Evolutionary conservation across 495 filamentous ascomycete species (phyloP), one percentile per base, ranked within the genome.

Genomic region (Neurospora terricola): DNA sequence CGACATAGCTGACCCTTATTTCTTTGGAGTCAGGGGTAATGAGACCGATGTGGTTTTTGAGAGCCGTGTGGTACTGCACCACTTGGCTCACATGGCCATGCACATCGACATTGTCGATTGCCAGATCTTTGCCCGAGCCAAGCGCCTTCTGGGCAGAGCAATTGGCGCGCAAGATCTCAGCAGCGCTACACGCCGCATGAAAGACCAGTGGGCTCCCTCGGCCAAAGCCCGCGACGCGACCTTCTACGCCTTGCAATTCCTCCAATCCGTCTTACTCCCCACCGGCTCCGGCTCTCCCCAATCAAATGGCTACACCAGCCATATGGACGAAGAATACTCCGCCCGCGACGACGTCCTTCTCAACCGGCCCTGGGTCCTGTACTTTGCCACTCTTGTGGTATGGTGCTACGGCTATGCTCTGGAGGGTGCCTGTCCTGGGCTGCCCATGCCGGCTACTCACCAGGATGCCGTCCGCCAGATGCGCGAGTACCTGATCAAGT

Each of bases 41-140:
- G 91, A 94, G 70, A 89, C 92, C 69, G 93, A 94, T 73, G 90
- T 92, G 70, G 89, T 94, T 27, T 94, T 94, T 74, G 92, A 98
- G 78, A 92, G 90, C 75, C 88, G 94, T 66, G 95, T 91, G 30
- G 94, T 97, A 21, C 84, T 98, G 66, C 95, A 99, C 78, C 93
- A 95, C 73, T 84, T 99, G 10, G 96, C 96, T 4, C 96, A 99
- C 80, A 98, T 99, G 94, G 94, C 92, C 4, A 97, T 97, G 86
- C 95, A 98, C 79, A 95, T 98, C 10, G 96, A 98, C 78, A 92
- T 98, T 66, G 92, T 95, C n/a, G 95, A 98, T 80, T 94, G 94
- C 78, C 96, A 98, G 81, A 96, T 98, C 74, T 98, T 96, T 79
- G 96, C 94, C 10, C 91, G 94, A 3, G 93, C 95, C 0, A 89